Evolutionary conservation across 192 early-diverging fungal genomes (phyloP).

Genomic region (Borealophlyctis nickersoniae): DNA sequence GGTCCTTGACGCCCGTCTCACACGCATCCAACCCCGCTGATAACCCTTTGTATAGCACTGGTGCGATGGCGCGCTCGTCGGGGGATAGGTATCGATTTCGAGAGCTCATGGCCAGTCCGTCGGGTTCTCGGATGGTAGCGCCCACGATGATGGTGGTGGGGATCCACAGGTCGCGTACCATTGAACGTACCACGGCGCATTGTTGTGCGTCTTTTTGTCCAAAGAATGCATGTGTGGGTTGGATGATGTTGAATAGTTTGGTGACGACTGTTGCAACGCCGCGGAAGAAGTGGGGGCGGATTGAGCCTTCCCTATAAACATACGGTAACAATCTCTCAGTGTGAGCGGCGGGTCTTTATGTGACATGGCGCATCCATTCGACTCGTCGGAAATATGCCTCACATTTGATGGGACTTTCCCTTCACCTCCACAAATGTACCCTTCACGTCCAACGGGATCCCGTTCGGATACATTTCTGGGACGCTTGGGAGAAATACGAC

Average conservation of each 20-base stretch:
- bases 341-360: not conserved
- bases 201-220: constrained; percentile 99
- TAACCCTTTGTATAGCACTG: constrained; percentile 73
- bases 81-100: constrained; percentile 81
- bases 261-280: constrained; percentile 94
- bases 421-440: constrained; percentile 92
- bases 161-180: constrained; percentile 85
- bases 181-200: constrained; percentile 65
- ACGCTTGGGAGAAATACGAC: constrained; percentile 53
- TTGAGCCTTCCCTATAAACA: constrained; percentile 66
- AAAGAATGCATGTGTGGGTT: constrained; percentile 82
- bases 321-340: not conserved
- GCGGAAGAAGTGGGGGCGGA: constrained; percentile 93
- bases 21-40: constrained; percentile 49
- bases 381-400: too few species aligned
- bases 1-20: constrained; percentile 21
- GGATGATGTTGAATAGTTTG: constrained; percentile 88
- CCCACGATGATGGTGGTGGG: constrained; percentile 70
- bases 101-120: constrained; percentile 88
- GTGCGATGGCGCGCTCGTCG: constrained; percentile 66
- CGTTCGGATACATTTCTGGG: constrained; percentile 89
- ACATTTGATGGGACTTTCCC: constrained; percentile 84
- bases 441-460: constrained; percentile 74
- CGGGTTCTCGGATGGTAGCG: constrained; percentile 70
- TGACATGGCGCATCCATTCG: not conserved